Percentiles rank a stretch among this genome's conserved stretches.
Conservation (phyloP, 495 filamentous ascomycete genomes). For the Paragyromitra xinjiangensis region DNA sequence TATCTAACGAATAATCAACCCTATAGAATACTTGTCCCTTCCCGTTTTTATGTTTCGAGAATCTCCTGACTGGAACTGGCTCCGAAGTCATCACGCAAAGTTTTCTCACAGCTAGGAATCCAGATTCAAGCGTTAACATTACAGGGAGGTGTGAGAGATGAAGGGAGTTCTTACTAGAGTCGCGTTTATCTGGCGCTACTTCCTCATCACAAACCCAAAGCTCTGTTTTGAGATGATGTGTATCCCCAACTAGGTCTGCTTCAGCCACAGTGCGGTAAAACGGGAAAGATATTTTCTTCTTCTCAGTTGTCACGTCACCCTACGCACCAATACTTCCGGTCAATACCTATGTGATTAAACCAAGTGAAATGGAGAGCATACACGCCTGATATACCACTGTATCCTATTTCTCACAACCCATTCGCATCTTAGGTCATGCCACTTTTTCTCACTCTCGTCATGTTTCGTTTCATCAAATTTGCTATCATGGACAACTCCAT, state of each 20-base stretch:
- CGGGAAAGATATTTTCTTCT: conserved; percentile 59
- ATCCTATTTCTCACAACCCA: conserved; percentile 57
- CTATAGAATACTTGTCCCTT: conserved; percentile 55
- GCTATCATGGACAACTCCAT: conserved; percentile 60
- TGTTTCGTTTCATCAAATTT: conserved; percentile 53
- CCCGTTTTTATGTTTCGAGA: conserved; percentile 55
- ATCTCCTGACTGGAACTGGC: conserved; percentile 53
- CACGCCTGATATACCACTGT: conserved; percentile 61
- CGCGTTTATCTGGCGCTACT: conserved; percentile 53
- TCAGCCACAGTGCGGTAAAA: conserved; percentile 59
- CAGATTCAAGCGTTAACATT: not conserved
- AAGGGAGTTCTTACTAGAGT: conserved; percentile 27
- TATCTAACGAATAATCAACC: conserved; percentile 57
- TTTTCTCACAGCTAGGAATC: conserved; percentile 47
- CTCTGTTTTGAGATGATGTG: conserved; percentile 56
- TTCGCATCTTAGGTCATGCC: conserved; percentile 55
- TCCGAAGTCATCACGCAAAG: conserved; percentile 57
- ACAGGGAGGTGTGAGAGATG: not conserved
- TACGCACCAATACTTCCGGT: not conserved
- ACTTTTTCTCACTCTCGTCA: conserved; percentile 50
- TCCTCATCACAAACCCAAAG: conserved; percentile 58
- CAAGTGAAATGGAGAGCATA: conserved; percentile 1
- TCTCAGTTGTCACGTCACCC: conserved; percentile 60
- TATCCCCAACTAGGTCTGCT: conserved; percentile 49
- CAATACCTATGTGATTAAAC: not conserved